Percentiles rank a stretch among this genome's conserved stretches.
These are phyloP conservation scores for Syzygium oleosum DNA, from an alignment of 345 rosid species.

Conservation along the genomic window DNA sequence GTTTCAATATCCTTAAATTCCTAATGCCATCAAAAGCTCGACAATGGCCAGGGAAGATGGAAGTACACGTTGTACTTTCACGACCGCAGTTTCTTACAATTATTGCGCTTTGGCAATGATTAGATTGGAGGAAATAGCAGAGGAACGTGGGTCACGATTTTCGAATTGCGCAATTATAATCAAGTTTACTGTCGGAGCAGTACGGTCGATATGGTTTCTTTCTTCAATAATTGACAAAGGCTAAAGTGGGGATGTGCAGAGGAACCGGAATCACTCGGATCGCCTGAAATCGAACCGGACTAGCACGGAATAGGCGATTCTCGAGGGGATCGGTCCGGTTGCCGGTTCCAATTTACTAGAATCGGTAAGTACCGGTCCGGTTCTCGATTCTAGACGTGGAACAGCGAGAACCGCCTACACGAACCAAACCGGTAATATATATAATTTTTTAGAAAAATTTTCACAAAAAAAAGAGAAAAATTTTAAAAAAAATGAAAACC, in stretches of 20 bases:
- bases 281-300: too few relatives aligned
- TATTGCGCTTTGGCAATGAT: background rate
- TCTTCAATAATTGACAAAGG: background rate
- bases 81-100: background rate
- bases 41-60: background rate
- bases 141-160: background rate
- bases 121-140: background rate
- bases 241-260: background rate
- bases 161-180: background rate
- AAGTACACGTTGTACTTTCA: background rate
- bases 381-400: too few relatives aligned
- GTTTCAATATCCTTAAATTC: background rate
- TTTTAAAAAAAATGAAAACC: too few relatives aligned
- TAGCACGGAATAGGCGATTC: fast-evolving
- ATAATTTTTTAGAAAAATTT: too few relatives aligned
- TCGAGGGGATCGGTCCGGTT: too few relatives aligned
- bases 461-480: too few relatives aligned
- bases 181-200: background rate
- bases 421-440: too few relatives aligned
- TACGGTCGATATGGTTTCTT: background rate
- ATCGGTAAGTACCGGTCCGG: fast-evolving
- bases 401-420: fast-evolving
- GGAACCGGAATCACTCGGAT: too few relatives aligned
- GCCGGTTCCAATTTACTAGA: too few relatives aligned
- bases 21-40: background rate